Evolutionary conservation across 495 filamentous ascomycete species (phyloP).

Genomic region (Hypomontagnella monticulosa): DNA sequence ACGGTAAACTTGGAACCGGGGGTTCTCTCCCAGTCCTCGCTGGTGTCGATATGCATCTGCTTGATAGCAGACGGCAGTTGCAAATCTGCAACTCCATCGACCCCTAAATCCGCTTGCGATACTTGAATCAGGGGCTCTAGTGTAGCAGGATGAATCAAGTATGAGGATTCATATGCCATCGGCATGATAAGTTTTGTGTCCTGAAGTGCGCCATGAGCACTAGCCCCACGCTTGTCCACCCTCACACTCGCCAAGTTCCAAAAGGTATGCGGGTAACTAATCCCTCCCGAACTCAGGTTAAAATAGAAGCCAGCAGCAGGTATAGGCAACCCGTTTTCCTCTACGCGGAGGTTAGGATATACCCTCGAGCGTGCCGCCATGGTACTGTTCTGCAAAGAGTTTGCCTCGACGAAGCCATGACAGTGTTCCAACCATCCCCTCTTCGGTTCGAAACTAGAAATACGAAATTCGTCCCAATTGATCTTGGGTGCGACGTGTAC

Average conservation of each 20-base stretch:
- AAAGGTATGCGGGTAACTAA: constrained; percentile 51
- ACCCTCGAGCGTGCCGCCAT: neutral
- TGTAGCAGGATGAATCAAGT: constrained; percentile 56
- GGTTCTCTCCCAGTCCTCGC: constrained; percentile 39
- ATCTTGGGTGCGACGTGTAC: constrained; percentile 10
- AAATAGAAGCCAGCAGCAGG: constrained; percentile 37
- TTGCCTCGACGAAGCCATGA: constrained; percentile 40
- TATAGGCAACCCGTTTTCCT: constrained; percentile 18
- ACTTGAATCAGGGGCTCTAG: constrained; percentile 58
- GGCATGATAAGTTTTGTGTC: constrained; percentile 63
- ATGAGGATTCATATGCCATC: constrained; percentile 52
- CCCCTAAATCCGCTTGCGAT: constrained; percentile 42
- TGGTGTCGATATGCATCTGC: constrained; percentile 45
- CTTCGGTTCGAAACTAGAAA: constrained; percentile 39
- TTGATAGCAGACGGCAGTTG: constrained; percentile 40
- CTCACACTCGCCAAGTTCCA: constrained; percentile 50
- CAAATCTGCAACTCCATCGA: constrained; percentile 11
- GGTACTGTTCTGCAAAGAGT: constrained; percentile 1
- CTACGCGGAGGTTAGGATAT: neutral
- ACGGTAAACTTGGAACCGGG: constrained; percentile 45
- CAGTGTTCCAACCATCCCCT: constrained; percentile 43
- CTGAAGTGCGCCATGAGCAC: constrained; percentile 51
- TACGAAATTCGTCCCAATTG: constrained; percentile 38
- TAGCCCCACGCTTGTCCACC: constrained; percentile 42
- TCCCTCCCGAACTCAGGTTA: constrained; percentile 40